Evolutionary conservation across 768 basidiomycete genomes (phyloP).

Genomic region (Russula brevipes): DNA sequence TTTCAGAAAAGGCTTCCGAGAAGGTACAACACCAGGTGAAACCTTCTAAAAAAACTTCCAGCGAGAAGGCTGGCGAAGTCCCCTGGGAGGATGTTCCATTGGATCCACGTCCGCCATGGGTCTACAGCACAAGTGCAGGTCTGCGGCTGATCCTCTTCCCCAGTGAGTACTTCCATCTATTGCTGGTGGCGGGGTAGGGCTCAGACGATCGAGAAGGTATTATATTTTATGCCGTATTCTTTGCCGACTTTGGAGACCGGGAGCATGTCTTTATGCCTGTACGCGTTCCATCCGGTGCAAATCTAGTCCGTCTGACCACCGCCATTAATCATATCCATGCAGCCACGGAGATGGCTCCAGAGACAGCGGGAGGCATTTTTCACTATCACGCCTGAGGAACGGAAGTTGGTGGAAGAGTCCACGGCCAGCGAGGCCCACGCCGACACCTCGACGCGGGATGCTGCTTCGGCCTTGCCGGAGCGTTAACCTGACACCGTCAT

Average conservation of each 20-base stretch:
- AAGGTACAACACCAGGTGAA: conserved; percentile 1
- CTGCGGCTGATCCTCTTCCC: conserved; percentile 21
- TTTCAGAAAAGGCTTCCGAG: conserved; percentile 7
- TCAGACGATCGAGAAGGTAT: conserved; percentile 3
- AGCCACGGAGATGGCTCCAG: conserved; percentile 58
- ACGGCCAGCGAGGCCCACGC: neutral
- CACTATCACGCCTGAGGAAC: conserved; percentile 55
- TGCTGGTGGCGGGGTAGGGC: too few relatives aligned
- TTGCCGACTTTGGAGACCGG: conserved; percentile 26
- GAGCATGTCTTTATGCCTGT: conserved; percentile 30
- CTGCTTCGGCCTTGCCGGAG: neutral
- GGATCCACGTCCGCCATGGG: conserved; percentile 60
- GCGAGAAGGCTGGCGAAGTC: conserved; percentile 1
- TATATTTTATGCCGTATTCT: conserved; percentile 26
- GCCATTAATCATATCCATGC: neutral
- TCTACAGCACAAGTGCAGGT: conserved; percentile 34
- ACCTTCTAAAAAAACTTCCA: neutral
- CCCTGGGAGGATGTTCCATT: conserved; percentile 8
- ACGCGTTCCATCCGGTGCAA: neutral
- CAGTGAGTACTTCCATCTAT: conserved; percentile 11
- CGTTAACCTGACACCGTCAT: neutral
- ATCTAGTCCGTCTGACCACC: neutral
- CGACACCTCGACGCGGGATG: neutral
- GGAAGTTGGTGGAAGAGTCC: conserved; percentile 32
- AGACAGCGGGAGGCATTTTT: conserved; percentile 49